These are phyloP conservation scores for Aeminium ludgeri DNA, from an alignment of 495 filamentous ascomycete genomes.

Conservation along the genomic window DNA sequence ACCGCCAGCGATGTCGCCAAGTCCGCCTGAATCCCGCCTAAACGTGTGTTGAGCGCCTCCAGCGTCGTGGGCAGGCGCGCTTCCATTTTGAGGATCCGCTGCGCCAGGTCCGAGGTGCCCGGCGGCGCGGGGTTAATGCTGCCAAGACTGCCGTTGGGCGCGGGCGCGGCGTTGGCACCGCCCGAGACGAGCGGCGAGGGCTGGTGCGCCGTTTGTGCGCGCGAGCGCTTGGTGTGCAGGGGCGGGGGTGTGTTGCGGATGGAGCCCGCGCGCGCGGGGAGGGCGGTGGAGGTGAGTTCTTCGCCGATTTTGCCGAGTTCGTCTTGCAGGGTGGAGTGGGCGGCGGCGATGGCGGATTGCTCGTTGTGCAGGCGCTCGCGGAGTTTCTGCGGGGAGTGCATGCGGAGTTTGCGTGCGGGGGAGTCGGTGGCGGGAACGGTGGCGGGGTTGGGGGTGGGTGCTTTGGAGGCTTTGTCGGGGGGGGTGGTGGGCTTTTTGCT, in stretches of 20 bases:
- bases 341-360: constrained; percentile 51
- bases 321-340: constrained; percentile 48
- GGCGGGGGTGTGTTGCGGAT: constrained; percentile 3
- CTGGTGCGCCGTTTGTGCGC: constrained; percentile 7
- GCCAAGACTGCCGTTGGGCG: no score
- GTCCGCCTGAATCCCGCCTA: constrained; percentile 46
- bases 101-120: constrained; percentile 19
- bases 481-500: constrained; percentile 16
- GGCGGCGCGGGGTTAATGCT: constrained; percentile 49
- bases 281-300: constrained; percentile 59
- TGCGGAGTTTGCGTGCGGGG: constrained; percentile 48
- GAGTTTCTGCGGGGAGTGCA: constrained; percentile 84
- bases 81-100: constrained; percentile 11
- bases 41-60: constrained; percentile 41
- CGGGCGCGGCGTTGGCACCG: constrained; percentile 3
- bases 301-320: constrained; percentile 71
- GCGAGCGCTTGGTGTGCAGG: constrained; percentile 5
- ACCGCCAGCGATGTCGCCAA: constrained; percentile 51
- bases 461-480: constrained; percentile 3
- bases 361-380: constrained; percentile 76
- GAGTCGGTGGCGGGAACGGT: background rate
- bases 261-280: constrained; percentile 16
- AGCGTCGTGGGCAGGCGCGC: constrained; percentile 36
- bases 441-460: background rate
- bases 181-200: no score